These are phyloP conservation scores for Paraconiothyrium sp. DNA, from an alignment of 2,329 filamentous ascomycete genomes.

Conservation along the genomic window DNA sequence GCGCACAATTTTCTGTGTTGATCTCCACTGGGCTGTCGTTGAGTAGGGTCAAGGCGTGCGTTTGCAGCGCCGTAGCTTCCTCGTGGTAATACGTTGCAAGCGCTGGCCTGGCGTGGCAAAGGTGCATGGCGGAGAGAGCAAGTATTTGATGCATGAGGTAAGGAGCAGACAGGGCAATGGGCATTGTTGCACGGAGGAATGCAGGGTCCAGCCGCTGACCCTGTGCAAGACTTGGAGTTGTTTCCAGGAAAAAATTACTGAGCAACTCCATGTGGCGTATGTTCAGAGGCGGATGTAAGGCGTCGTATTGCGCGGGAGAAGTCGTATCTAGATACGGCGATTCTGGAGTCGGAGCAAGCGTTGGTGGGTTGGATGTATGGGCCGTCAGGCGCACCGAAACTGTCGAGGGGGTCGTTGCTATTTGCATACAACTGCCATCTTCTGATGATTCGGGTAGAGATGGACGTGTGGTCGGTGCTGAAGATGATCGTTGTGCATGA, in stretches of 20 bases:
- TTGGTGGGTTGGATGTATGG: no score
- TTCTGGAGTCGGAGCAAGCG: no score
- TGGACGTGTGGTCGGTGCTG: not conserved
- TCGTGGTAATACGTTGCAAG: slow-evolving; percentile 23
- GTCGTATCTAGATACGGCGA: not conserved
- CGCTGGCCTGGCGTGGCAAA: slow-evolving; percentile 21
- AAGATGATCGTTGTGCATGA: not conserved
- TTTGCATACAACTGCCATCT: no score
- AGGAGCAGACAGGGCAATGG: slow-evolving; percentile 24
- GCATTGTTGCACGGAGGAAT: slow-evolving; percentile 20
- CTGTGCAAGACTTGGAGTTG: slow-evolving; percentile 18
- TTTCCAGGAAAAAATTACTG: slow-evolving; percentile 30
- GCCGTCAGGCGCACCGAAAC: no score
- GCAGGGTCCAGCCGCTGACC: slow-evolving; percentile 8
- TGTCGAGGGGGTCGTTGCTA: no score
- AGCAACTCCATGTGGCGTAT: slow-evolving; percentile 33
- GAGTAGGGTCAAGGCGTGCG: slow-evolving; percentile 25
- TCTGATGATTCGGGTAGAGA: not conserved
- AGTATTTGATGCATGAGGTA: slow-evolving; percentile 27
- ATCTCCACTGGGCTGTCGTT: slow-evolving; percentile 20
- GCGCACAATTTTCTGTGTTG: slow-evolving; percentile 22
- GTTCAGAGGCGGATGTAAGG: slow-evolving; percentile 19
- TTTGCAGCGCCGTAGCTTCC: slow-evolving; percentile 28
- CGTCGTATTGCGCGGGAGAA: slow-evolving; percentile 13
- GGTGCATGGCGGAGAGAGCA: slow-evolving; percentile 31